Conservation (phyloP, 2,329 filamentous ascomycete genomes). For the Colletotrichum gloeosporioides region DNA sequence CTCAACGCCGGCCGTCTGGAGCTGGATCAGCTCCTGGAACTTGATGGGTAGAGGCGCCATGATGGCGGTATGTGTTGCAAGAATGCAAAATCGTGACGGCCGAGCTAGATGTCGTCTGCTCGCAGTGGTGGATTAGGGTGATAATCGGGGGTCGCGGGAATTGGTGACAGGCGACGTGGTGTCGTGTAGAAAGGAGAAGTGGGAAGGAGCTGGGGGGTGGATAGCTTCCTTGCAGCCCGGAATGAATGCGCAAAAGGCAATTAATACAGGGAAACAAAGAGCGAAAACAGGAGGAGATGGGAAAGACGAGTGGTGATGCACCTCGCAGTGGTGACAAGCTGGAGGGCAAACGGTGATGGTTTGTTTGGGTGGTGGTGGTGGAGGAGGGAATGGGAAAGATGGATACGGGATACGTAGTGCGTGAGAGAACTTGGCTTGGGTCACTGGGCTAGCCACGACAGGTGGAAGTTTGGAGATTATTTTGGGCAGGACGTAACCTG, state of each 20-base stretch:
- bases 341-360: conserved; percentile 24
- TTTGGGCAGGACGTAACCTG: background rate
- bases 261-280: conserved; percentile 25
- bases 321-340: conserved; percentile 25
- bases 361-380: conserved; percentile 16
- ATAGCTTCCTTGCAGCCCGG: conserved; percentile 21
- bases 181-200: conserved; percentile 6
- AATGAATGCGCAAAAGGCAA: conserved; percentile 23
- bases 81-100: background rate
- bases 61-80: conserved; percentile 26
- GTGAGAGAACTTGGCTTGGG: background rate
- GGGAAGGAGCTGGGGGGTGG: conserved; percentile 15
- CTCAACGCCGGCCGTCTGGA: conserved; percentile 54
- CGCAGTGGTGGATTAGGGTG: background rate
- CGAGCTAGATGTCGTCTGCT: background rate
- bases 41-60: conserved; percentile 85
- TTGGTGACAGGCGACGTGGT: conserved; percentile 16
- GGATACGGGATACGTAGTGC: conserved; percentile 24
- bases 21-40: conserved; percentile 88
- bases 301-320: conserved; percentile 15
- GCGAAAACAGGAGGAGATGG: conserved; percentile 7
- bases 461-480: conserved; percentile 19
- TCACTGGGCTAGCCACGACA: background rate
- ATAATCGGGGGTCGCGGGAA: conserved; percentile 10
- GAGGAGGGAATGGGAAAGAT: conserved; percentile 18